Evolutionary conservation across 495 filamentous ascomycete species (phyloP).

Genomic region (Ramalina intermedia): DNA sequence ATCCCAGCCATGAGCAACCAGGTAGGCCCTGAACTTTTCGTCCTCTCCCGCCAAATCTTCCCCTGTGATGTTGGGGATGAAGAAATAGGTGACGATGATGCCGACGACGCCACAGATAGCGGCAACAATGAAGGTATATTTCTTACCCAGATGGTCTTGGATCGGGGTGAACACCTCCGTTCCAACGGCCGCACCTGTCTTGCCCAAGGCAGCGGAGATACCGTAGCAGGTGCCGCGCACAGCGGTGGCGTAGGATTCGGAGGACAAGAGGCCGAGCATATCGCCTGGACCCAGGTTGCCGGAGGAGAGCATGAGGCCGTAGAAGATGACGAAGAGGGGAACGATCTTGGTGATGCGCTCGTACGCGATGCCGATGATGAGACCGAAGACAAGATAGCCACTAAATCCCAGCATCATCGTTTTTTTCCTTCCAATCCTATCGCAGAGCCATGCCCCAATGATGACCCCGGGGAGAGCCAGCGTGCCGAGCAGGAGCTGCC

Average conservation of each 20-base stretch:
- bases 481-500: constrained; percentile 34
- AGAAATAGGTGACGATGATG: constrained; percentile 35
- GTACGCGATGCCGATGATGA: constrained; percentile 37
- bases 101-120: constrained; percentile 38
- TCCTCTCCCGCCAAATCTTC: constrained; percentile 30
- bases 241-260: constrained; percentile 35
- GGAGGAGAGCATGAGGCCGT: constrained; percentile 36
- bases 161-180: constrained; percentile 38
- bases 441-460: constrained; percentile 33
- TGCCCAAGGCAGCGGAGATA: constrained; percentile 37
- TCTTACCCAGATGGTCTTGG: constrained; percentile 27
- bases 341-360: constrained; percentile 33
- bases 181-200: constrained; percentile 37
- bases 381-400: constrained; percentile 36
- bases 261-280: constrained; percentile 35
- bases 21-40: constrained; percentile 30
- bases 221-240: constrained; percentile 38
- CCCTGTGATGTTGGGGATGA: constrained; percentile 32
- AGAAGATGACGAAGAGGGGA: constrained; percentile 39
- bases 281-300: constrained; percentile 39
- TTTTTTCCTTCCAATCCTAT: constrained; percentile 31
- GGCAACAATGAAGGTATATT: constrained; percentile 39
- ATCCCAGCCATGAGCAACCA: constrained; percentile 33
- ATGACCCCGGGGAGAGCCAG: constrained; percentile 35
- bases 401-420: constrained; percentile 41